Base-by-base conservation (phyloP, 177 flowering plant genomes). In the Vitis hybrid region DNA sequence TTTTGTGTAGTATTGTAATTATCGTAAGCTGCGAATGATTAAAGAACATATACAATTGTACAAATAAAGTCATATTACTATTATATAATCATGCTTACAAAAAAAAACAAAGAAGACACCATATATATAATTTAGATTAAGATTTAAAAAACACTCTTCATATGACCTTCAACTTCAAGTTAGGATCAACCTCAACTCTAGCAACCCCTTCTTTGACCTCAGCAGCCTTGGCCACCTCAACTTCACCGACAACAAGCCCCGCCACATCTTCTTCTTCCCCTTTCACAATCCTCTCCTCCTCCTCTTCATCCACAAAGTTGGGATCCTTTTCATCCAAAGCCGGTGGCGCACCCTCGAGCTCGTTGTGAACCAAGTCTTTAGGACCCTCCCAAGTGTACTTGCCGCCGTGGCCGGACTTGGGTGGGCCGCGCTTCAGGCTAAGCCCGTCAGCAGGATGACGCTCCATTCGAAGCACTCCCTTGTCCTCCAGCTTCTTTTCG, bases 321-420 rank as follows among this genome's bases (percentile, higher is more conserved):
- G 91, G 91, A 64, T 86, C 91, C 65, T 64, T 72, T 73, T 82
- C 80, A 54, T 88, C 88, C 2, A 88, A 46, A 15, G 88, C 92
- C 21, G 80, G 71, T 30, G 82, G 88, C 10, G 58, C 83, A n/a
- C 78, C 56, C 7, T 15, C 24, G 49, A 79, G 68, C 80, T 81
- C 85, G 24, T 32, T 68, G 52, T 77, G 82, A 6, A 18, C 81
- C 62, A 35, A 4, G 52, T 70, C 83, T 6, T 16, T 78, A 0
- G 91, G 91, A 0, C 91, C 94, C 32, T 85, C 91, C 94, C 92
- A 87, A 30, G 91, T 87, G 86, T 63, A 87, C 86, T 88, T 88
- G 11, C 94, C 94, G 2, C 92, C 92, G 70, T 74, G 89, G 8
- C 92, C 92, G 1, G 78, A 66, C 76, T 88, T 88, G 0, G 84